Evolutionary conservation across 352 stramenopile species (phyloP).

Genomic region (Globisporangium irregulare): DNA sequence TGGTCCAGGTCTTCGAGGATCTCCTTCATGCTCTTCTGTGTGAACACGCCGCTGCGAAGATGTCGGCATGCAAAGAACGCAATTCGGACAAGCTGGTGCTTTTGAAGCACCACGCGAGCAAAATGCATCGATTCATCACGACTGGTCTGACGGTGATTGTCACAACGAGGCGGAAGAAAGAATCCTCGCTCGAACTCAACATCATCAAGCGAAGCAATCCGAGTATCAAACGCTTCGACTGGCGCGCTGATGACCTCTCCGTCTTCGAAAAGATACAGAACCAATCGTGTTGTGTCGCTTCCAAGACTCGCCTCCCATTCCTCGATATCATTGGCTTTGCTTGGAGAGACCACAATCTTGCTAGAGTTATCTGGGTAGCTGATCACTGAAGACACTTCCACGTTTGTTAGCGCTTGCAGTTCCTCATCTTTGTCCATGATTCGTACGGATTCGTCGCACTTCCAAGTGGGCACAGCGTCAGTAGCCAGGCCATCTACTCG

Average conservation of each 20-base stretch:
- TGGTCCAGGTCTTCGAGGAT: slow-evolving; percentile 18
- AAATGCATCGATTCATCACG: background rate
- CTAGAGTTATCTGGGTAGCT: background rate
- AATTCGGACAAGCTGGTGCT: slow-evolving; percentile 9
- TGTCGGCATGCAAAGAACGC: slow-evolving; percentile 6
- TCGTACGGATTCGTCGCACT: background rate
- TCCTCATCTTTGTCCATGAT: slow-evolving; percentile 5
- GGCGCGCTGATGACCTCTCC: slow-evolving; percentile 17
- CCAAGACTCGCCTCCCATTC: slow-evolving; percentile 6
- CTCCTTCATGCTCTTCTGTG: slow-evolving; percentile 25
- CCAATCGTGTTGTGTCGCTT: slow-evolving; percentile 12
- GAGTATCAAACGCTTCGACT: slow-evolving; percentile 12
- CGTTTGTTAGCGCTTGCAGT: background rate
- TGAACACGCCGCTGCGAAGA: slow-evolving; percentile 18
- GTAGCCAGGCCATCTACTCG: background rate
- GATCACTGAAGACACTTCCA: background rate
- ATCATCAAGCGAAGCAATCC: slow-evolving; percentile 2
- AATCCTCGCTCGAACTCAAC: slow-evolving; percentile 3
- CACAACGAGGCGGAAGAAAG: background rate
- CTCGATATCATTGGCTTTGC: background rate
- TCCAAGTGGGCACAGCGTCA: background rate
- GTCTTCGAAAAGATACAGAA: slow-evolving; percentile 32
- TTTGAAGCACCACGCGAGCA: slow-evolving; percentile 11
- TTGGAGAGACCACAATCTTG: background rate
- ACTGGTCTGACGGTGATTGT: background rate